These are phyloP conservation scores for Phytopythium oedochilum DNA, from an alignment of 352 stramenopile species.

Conservation along the genomic window DNA sequence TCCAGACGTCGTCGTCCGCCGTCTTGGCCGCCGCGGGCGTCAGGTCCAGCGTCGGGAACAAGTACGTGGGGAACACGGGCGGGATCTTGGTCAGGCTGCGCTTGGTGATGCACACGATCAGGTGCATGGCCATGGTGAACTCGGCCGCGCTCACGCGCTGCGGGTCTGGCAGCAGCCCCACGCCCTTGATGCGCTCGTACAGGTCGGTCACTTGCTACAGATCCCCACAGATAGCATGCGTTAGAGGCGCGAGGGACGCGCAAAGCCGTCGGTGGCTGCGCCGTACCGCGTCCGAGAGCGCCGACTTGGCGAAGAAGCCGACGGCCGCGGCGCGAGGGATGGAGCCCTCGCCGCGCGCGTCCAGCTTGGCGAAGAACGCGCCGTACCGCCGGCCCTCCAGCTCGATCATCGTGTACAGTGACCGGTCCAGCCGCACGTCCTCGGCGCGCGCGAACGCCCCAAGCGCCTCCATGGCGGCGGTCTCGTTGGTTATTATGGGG, in stretches of 20 bases:
- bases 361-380: conserved; percentile 54
- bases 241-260: no score
- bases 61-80: conserved; percentile 37
- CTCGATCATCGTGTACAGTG: conserved; percentile 65
- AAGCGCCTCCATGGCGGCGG: conserved; percentile 9
- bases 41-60: conserved; percentile 62
- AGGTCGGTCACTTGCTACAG: conserved; percentile 39
- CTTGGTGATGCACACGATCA: conserved; percentile 79
- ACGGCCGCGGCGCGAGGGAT: conserved; percentile 24
- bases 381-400: conserved; percentile 49
- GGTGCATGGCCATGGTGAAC: conserved; percentile 72
- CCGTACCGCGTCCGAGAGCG: conserved; percentile 33
- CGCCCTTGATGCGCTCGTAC: conserved; percentile 39
- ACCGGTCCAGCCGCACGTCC: conserved; percentile 19
- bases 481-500: neutral
- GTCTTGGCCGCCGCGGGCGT: conserved; percentile 12
- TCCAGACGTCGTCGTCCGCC: neutral
- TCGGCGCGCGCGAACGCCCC: conserved; percentile 16
- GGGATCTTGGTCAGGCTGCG: conserved; percentile 49
- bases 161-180: conserved; percentile 25
- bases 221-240: no score
- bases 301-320: conserved; percentile 59
- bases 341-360: conserved; percentile 11
- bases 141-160: conserved; percentile 39
- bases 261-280: no score